Evolutionary conservation across 768 basidiomycete genomes (phyloP), one percentile per base, ranked within the genome.

Genomic region (Tricholomella constricta): DNA sequence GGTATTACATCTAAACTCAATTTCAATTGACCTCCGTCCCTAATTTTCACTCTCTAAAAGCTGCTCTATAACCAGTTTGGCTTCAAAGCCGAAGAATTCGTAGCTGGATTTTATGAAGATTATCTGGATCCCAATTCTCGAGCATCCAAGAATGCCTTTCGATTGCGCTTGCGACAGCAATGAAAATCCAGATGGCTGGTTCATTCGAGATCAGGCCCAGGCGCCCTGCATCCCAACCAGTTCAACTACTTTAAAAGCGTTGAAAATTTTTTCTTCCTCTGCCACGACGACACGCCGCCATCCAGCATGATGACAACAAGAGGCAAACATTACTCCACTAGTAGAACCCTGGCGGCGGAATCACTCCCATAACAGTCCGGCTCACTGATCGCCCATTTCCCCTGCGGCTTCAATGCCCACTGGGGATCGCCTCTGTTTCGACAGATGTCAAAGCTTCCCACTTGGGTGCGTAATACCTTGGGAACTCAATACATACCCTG

Each of bases 11-110:
- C 29, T 20, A 32, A 20, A 27, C 15, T 51, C 6, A 43, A 37
- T 38, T 31, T 43, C 12, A 4, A 37, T n/a, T 22, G 20, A 41
- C 64, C 57, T 3, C 32, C 2, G 26, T 29, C 11, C 31, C 32
- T 26, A 36, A 38, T 17, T 19, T 34, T 9, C 49, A 25, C 35
- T 31, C n/a, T 27, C 6, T 38, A 44, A n/a, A 46, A 91, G 89
- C 70, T 91, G 4, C 67, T 93, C 15, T 93, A 92, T 69, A 92
- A 93, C 57, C 85, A 83, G 45, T 91, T 93, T 60, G 90, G 91
- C 23, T 91, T 93, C 77, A 92, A 93, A 59, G 87, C 88, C 0
- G 90, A 92, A 69, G 89, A 88, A 63, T 91, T 91, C 54, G 78
- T 92, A 19, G 83, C 81, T 19, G 88, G 87, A 17, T 92, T 93